phyloP scores from a whole-genome alignment of 2,329 filamentous ascomycete genomes.

The Aspergillus spinulosporus region DNA sequence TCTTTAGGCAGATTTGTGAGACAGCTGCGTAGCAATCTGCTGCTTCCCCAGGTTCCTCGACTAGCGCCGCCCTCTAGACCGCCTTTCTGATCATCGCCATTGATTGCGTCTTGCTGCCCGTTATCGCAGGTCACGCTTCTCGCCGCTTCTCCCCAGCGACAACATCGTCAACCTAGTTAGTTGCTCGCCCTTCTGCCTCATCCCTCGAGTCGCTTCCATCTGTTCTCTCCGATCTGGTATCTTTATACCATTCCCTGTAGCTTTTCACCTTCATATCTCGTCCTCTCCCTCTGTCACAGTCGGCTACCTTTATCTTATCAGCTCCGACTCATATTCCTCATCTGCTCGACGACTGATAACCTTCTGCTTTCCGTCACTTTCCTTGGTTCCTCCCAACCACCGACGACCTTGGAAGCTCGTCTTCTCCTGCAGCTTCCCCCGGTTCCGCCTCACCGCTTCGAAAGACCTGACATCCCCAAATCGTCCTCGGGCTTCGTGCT shows the following conservation, averaged over 20 bases:
- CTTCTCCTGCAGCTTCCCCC: constrained; percentile 13
- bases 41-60: constrained; percentile 5
- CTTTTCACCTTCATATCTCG: not conserved
- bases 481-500: not conserved
- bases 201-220: constrained; percentile 29
- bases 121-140: constrained; percentile 35
- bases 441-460: constrained; percentile 25
- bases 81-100: constrained; percentile 27
- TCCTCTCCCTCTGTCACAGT: constrained; percentile 9
- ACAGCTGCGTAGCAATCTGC: not conserved
- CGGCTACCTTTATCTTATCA: constrained; percentile 8
- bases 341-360: not conserved
- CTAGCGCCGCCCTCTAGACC: constrained; percentile 36
- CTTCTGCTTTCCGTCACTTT: not conserved
- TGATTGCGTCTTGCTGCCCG: constrained; percentile 24
- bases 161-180: constrained; percentile 22
- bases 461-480: not conserved
- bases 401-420: constrained; percentile 3
- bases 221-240: constrained; percentile 19
- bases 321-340: constrained; percentile 2
- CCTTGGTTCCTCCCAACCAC: constrained; percentile 1
- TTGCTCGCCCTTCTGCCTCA: constrained; percentile 23
- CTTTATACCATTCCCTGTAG: constrained; percentile 8
- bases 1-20: not conserved
- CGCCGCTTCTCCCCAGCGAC: constrained; percentile 17